These are phyloP conservation scores for Trametes sanguinea DNA, from an alignment of 768 basidiomycete genomes.

Conservation along the genomic window DNA sequence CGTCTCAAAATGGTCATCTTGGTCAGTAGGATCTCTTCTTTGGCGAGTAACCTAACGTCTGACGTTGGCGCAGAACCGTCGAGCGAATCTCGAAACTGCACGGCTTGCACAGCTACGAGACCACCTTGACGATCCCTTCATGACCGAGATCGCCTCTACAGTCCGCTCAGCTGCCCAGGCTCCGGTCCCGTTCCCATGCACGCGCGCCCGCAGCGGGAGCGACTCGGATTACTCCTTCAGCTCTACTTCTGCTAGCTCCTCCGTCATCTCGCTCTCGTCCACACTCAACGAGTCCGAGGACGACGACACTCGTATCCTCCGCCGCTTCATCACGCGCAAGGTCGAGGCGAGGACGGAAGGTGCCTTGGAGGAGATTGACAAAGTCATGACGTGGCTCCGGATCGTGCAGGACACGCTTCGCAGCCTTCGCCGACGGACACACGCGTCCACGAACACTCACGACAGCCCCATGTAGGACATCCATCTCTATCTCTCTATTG, in stretches of 20 bases:
- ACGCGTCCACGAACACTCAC: neutral
- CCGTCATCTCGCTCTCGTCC: slow-evolving; percentile 47
- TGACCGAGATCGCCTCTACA: slow-evolving; percentile 18
- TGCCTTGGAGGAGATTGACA: slow-evolving; percentile 66
- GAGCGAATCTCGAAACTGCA: slow-evolving; percentile 15
- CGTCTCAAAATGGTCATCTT: slow-evolving; percentile 57
- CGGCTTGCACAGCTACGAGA: slow-evolving; percentile 7
- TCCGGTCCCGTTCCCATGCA: slow-evolving; percentile 13
- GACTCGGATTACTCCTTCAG: slow-evolving; percentile 16
- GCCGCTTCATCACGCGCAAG: slow-evolving; percentile 65
- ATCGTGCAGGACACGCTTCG: slow-evolving; percentile 54
- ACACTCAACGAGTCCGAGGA: slow-evolving; percentile 62
- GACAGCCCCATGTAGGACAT: neutral
- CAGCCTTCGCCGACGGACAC: slow-evolving; percentile 12
- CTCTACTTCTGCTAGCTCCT: slow-evolving; percentile 35
- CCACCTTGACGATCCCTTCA: slow-evolving; percentile 17
- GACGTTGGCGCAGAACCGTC: slow-evolving; percentile 6
- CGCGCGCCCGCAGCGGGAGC: slow-evolving; percentile 13
- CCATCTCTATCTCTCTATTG: neutral
- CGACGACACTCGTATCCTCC: slow-evolving; percentile 63
- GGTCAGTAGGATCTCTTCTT: slow-evolving; percentile 36
- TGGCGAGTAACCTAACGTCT: neutral
- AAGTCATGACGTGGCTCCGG: slow-evolving; percentile 56
- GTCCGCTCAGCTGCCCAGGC: slow-evolving; percentile 8
- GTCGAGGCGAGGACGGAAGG: slow-evolving; percentile 57